These are phyloP conservation scores for Rutidosis leptorrhynchoides DNA, from an alignment of 129 eudicot species.

Conservation along the genomic window DNA sequence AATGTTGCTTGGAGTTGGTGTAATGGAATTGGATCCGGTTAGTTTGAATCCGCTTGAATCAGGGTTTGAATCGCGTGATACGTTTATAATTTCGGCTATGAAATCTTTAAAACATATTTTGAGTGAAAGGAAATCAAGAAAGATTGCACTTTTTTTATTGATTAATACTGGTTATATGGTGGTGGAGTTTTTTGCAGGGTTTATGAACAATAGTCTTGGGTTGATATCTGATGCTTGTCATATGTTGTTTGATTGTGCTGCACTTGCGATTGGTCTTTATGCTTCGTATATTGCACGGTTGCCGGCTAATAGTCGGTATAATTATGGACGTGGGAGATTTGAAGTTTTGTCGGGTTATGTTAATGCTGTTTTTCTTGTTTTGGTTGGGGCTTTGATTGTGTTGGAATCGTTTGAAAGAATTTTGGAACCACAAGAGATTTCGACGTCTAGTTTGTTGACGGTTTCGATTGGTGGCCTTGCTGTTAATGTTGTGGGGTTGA, in stretches of 20 bases:
- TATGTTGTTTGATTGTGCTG: conserved; percentile 98
- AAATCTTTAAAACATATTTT: conserved; percentile 74
- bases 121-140: conserved; percentile 84
- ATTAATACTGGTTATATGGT: conserved; percentile 91
- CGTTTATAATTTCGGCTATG: conserved; percentile 41
- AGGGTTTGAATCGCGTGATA: conserved; percentile 61
- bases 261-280: conserved; percentile 87
- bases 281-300: conserved; percentile 83
- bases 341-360: conserved; percentile 94
- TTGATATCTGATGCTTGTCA: conserved; percentile 98
- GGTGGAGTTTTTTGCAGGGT: conserved; percentile 90
- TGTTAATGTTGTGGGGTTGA: conserved; percentile 82
- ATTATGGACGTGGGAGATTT: conserved; percentile 94
- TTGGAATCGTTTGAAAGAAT: conserved; percentile 90
- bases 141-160: conserved; percentile 92
- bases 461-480: conserved; percentile 89
- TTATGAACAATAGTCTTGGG: conserved; percentile 98
- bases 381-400: conserved; percentile 87
- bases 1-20: conserved; percentile 56
- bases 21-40: conserved; percentile 58
- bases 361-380: conserved; percentile 89
- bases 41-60: conserved; percentile 44
- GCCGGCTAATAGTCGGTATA: conserved; percentile 74
- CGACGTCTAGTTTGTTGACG: conserved; percentile 69
- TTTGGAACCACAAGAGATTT: conserved; percentile 90